Evolutionary conservation across 805 yeast species (phyloP).

Genomic region (Sugiyamaella americana): DNA sequence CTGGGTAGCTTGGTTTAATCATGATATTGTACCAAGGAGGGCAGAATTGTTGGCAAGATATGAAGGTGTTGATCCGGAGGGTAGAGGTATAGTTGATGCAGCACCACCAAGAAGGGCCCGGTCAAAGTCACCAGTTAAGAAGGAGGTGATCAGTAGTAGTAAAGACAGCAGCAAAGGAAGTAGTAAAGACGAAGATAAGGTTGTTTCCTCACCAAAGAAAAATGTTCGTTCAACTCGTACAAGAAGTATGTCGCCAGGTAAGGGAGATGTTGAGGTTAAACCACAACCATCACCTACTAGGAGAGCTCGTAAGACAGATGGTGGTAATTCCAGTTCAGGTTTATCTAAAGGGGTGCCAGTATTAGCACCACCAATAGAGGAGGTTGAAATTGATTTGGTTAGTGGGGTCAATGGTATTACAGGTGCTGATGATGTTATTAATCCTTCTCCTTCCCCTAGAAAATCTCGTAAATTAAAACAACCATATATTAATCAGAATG

Average conservation of each 20-base stretch:
- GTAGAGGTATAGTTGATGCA: constrained; percentile 39
- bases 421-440: background rate
- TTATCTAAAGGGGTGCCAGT: background rate
- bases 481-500: background rate
- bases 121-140: constrained; percentile 17
- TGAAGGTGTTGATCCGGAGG: constrained; percentile 31
- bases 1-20: constrained; percentile 54
- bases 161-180: background rate
- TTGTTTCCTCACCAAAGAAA: background rate
- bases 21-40: constrained; percentile 46
- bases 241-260: background rate
- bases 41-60: constrained; percentile 34
- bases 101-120: constrained; percentile 16
- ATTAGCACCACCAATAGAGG: background rate
- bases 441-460: background rate
- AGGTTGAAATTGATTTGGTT: constrained; percentile 9
- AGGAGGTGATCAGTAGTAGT: constrained; percentile 9
- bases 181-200: background rate
- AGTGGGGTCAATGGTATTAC: background rate
- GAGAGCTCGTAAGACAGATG: background rate
- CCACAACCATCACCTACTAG: background rate
- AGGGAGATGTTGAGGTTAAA: background rate
- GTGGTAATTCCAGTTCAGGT: too few species aligned
- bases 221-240: background rate
- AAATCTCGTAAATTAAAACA: background rate